Conservation (phyloP, 2,329 filamentous ascomycete species). For the Fusarium sublunatum region DNA sequence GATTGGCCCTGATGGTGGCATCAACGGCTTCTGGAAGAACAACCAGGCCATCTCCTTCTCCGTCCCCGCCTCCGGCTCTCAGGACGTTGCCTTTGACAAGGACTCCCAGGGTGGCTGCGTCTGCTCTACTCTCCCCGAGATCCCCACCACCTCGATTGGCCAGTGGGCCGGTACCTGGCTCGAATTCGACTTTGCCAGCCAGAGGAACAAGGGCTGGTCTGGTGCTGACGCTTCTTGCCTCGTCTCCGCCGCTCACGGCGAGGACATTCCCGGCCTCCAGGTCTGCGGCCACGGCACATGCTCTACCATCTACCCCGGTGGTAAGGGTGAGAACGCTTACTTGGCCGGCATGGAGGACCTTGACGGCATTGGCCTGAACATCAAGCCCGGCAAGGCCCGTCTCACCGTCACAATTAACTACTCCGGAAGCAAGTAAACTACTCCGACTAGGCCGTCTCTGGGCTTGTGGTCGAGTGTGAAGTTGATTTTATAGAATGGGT, state of each 20-base stretch:
- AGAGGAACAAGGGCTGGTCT: slow-evolving; percentile 60
- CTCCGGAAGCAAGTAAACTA: background rate
- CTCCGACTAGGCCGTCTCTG: slow-evolving; percentile 10
- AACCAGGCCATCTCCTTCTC: slow-evolving; percentile 56
- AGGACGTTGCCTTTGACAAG: slow-evolving; percentile 58
- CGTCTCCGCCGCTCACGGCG: slow-evolving; percentile 52
- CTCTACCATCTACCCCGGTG: slow-evolving; percentile 54
- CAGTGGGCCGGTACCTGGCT: slow-evolving; percentile 60
- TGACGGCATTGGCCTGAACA: slow-evolving; percentile 57
- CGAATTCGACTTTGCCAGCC: slow-evolving; percentile 62
- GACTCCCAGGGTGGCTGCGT: slow-evolving; percentile 63
- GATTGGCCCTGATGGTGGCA: slow-evolving; percentile 57
- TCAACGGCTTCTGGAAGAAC: slow-evolving; percentile 63
- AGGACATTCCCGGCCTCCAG: slow-evolving; percentile 51
- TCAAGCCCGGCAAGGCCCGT: slow-evolving; percentile 45
- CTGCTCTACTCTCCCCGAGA: slow-evolving; percentile 50
- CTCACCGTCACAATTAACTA: slow-evolving; percentile 51
- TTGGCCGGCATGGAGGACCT: slow-evolving; percentile 50
- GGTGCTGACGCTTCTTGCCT: slow-evolving; percentile 64
- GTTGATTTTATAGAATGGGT: slow-evolving; percentile 40
- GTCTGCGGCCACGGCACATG: slow-evolving; percentile 56
- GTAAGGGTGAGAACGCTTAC: slow-evolving; percentile 54
- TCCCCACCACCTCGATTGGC: slow-evolving; percentile 53
- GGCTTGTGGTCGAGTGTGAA: background rate
- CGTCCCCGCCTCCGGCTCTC: slow-evolving; percentile 52